Conservation (phyloP, 1,284 basidiomycete species). For the Puccinia hordei region DNA sequence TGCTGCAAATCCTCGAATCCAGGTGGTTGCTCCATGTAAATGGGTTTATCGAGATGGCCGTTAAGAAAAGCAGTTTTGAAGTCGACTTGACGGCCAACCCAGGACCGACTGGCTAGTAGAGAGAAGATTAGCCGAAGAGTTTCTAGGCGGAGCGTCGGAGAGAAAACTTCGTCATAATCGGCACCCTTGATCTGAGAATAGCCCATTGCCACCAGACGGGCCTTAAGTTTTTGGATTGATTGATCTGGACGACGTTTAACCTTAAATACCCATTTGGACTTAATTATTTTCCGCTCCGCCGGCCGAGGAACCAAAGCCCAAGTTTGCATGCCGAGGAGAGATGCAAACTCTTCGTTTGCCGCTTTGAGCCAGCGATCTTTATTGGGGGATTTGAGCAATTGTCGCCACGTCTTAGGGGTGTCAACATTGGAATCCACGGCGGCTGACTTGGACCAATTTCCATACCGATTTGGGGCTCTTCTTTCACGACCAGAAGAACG, state of each 20-base stretch:
- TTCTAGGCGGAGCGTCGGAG: too few species aligned
- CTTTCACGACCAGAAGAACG: not conserved
- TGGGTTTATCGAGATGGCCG: too few species aligned
- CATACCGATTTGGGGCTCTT: not conserved
- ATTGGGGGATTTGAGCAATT: not conserved
- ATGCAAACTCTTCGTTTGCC: not conserved
- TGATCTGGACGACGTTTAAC: not conserved
- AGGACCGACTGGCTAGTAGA: too few species aligned
- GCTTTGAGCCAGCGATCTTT: not conserved
- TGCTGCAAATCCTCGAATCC: not conserved
- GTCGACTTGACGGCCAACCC: too few species aligned
- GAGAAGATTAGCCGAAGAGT: too few species aligned
- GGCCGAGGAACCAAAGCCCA: conserved; percentile 16
- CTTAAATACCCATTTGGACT: conserved; percentile 28
- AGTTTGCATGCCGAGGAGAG: too few species aligned
- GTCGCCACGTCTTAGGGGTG: conserved; percentile 6
- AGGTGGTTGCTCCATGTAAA: too few species aligned
- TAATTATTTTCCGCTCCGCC: conserved; percentile 16
- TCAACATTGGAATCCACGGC: not conserved
- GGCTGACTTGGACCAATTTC: not conserved
- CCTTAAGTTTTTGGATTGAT: not conserved
- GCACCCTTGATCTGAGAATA: too few species aligned
- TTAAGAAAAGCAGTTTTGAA: too few species aligned
- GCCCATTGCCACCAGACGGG: too few species aligned
- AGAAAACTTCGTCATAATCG: too few species aligned